phyloP scores from a whole-genome alignment of 2,329 filamentous ascomycete genomes.

The Leptographium flavum region DNA sequence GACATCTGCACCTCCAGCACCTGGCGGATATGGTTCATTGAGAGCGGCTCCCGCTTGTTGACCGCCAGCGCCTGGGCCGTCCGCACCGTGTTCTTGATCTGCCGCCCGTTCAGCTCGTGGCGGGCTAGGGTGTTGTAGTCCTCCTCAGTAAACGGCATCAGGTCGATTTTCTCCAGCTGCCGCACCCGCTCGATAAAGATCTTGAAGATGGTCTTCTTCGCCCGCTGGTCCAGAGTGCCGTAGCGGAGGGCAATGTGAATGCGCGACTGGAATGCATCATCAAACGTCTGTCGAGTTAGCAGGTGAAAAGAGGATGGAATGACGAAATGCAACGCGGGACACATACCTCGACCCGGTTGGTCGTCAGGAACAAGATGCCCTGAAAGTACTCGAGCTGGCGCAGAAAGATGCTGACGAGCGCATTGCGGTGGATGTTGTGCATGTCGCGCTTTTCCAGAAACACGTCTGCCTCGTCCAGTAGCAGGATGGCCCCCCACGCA shows the following conservation, averaged over 20 bases:
- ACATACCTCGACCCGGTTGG: slow-evolving; percentile 60
- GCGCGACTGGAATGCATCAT: slow-evolving; percentile 77
- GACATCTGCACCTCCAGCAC: slow-evolving; percentile 74
- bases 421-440: slow-evolving; percentile 32
- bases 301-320: neutral
- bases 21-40: slow-evolving; percentile 66
- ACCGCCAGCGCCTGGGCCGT: slow-evolving; percentile 73
- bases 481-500: slow-evolving; percentile 34
- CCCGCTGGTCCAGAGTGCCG: slow-evolving; percentile 55
- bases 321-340: too few relatives aligned
- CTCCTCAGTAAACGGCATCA: slow-evolving; percentile 47
- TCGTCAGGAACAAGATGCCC: slow-evolving; percentile 79
- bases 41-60: slow-evolving; percentile 54
- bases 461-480: slow-evolving; percentile 39
- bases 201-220: slow-evolving; percentile 68
- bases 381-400: slow-evolving; percentile 83
- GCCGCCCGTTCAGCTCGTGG: slow-evolving; percentile 45
- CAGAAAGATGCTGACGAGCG: slow-evolving; percentile 60
- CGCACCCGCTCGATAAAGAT: slow-evolving; percentile 67
- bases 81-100: slow-evolving; percentile 82
- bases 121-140: slow-evolving; percentile 54
- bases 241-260: slow-evolving; percentile 80
- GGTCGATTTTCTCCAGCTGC: slow-evolving; percentile 45
- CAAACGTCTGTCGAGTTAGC: slow-evolving; percentile 38
- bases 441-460: slow-evolving; percentile 33